Evolutionary conservation across 768 basidiomycete species (phyloP).

Genomic region (Tulasnella sp.): DNA sequence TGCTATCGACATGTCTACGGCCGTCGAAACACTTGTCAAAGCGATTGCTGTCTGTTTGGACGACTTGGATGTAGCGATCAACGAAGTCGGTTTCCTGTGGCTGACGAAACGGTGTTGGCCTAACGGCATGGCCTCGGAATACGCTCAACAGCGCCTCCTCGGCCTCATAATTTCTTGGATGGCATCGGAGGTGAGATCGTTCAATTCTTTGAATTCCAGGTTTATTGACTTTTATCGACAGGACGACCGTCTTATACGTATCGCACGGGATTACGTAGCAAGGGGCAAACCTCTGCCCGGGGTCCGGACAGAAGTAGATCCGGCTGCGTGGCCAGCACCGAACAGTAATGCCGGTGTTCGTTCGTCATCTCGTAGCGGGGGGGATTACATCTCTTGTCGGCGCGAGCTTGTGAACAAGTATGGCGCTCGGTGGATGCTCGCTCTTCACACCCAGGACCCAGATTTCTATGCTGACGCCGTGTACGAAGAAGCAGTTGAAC

Average conservation of each 20-base stretch:
- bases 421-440: conserved; percentile 53
- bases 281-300: conserved; percentile 49
- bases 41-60: conserved; percentile 58
- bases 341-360: background rate
- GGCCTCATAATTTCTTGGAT: conserved; percentile 55
- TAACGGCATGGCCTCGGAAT: conserved; percentile 56
- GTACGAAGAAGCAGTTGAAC: conserved; percentile 42
- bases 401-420: conserved; percentile 43
- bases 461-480: conserved; percentile 39
- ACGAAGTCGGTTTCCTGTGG: conserved; percentile 61
- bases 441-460: conserved; percentile 51
- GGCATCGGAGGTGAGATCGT: conserved; percentile 46
- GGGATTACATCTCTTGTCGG: conserved; percentile 55
- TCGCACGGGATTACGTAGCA: conserved; percentile 57
- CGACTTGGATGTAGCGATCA: conserved; percentile 58
- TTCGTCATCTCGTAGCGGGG: conserved; percentile 31
- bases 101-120: conserved; percentile 64
- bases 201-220: background rate
- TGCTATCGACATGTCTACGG: conserved; percentile 55
- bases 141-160: conserved; percentile 50
- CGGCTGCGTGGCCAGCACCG: conserved; percentile 43
- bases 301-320: conserved; percentile 36
- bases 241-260: conserved; percentile 54
- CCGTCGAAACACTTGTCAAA: conserved; percentile 59
- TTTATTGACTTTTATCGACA: conserved; percentile 22